Conservation (phyloP, 2,329 filamentous ascomycete genomes). For the Ramichloridium luteum region DNA sequence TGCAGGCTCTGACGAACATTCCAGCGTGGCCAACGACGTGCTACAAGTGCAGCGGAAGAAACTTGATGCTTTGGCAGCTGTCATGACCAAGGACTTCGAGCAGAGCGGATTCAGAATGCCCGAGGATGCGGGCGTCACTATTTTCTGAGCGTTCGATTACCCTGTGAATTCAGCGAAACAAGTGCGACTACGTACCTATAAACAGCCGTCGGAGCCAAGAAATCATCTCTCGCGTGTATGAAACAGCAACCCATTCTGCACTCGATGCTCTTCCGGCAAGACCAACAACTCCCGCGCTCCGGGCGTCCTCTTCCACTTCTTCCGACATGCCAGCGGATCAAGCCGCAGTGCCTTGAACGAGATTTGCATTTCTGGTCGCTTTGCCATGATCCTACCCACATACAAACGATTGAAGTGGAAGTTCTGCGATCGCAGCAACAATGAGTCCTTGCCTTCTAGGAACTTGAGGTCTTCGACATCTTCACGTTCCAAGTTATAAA, state of each 20-base stretch:
- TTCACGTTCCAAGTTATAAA: background rate
- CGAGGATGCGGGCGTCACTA: constrained; percentile 24
- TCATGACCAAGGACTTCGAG: constrained; percentile 33
- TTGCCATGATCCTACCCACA: background rate
- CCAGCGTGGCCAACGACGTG: constrained; percentile 23
- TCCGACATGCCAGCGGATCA: background rate
- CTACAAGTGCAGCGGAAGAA: constrained; percentile 39
- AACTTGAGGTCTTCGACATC: background rate
- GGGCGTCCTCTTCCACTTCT: background rate
- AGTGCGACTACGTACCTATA: too few relatives aligned
- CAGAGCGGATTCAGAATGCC: constrained; percentile 37
- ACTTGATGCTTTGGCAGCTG: constrained; percentile 34
- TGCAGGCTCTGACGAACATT: constrained; percentile 12
- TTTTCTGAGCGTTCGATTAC: constrained; percentile 19
- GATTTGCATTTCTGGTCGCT: background rate
- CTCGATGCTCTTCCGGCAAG: constrained; percentile 2
- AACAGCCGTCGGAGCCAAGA: too few relatives aligned
- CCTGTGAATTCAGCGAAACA: too few relatives aligned
- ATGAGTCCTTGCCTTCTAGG: background rate
- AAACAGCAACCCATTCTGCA: background rate
- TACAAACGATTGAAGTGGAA: background rate
- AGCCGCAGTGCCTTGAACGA: background rate
- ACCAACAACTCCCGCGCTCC: background rate
- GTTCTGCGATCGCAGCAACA: background rate
- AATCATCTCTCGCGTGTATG: background rate